Evolutionary conservation across 2,329 filamentous ascomycete genomes (phyloP).

Genomic region (Aspergillus fumigatiaffinis): DNA sequence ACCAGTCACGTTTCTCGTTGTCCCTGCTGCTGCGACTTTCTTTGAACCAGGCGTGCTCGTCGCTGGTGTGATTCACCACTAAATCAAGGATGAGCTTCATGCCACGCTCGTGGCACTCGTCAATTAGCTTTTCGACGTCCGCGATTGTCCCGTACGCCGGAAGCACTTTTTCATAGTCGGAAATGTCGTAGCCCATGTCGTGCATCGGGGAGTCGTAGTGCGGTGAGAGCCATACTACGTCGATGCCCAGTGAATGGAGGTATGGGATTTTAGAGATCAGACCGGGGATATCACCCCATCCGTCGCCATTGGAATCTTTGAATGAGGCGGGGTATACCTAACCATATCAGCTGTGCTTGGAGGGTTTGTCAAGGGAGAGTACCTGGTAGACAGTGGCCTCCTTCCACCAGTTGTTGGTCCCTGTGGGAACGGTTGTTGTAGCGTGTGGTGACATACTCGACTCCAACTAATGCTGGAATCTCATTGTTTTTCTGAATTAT

Average conservation of each 20-base stretch:
- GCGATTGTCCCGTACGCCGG: slow-evolving; percentile 58
- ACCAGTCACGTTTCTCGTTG: slow-evolving; percentile 63
- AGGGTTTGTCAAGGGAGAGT: background rate
- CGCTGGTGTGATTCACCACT: slow-evolving; percentile 69
- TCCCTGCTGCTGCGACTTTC: slow-evolving; percentile 56
- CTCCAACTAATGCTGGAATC: background rate
- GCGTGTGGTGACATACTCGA: slow-evolving; percentile 16
- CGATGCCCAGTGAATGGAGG: slow-evolving; percentile 56
- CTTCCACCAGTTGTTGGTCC: slow-evolving; percentile 34
- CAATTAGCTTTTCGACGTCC: slow-evolving; percentile 57
- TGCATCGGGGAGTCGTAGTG: slow-evolving; percentile 62
- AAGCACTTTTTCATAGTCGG: slow-evolving; percentile 61
- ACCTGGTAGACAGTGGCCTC: slow-evolving; percentile 33
- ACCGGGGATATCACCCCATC: slow-evolving; percentile 61
- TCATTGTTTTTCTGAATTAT: background rate
- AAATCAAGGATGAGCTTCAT: slow-evolving; percentile 68
- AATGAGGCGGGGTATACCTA: slow-evolving; percentile 34
- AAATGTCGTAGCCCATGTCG: slow-evolving; percentile 69
- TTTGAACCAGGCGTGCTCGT: slow-evolving; percentile 65
- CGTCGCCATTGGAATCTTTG: slow-evolving; percentile 56
- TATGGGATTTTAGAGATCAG: slow-evolving; percentile 62
- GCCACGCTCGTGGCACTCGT: slow-evolving; percentile 52
- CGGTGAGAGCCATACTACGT: slow-evolving; percentile 65
- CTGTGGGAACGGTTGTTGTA: slow-evolving; percentile 12
- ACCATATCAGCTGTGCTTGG: background rate